These are phyloP conservation scores for Diaporthe sp. DNA, from an alignment of 2,329 filamentous ascomycete genomes.

Conservation along the genomic window DNA sequence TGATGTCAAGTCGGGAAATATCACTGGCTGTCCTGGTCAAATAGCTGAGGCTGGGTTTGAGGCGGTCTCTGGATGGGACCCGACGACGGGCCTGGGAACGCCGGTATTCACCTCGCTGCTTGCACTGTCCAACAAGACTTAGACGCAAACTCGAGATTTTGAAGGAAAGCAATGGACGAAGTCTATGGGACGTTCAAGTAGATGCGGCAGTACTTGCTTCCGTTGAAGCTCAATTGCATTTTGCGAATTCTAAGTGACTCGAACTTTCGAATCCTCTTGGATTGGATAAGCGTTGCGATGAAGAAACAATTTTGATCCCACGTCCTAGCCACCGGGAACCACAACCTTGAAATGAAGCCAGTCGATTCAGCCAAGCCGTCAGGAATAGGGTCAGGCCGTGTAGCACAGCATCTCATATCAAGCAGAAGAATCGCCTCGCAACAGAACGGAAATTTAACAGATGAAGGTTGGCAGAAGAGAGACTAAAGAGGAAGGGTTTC, in stretches of 20 bases:
- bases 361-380: too few relatives aligned
- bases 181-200: neutral
- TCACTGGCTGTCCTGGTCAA: slow-evolving; percentile 12
- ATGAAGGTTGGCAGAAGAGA: too few relatives aligned
- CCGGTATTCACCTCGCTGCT: slow-evolving; percentile 32
- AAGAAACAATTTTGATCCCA: too few relatives aligned
- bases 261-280: too few relatives aligned
- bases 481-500: too few relatives aligned
- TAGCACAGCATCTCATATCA: too few relatives aligned
- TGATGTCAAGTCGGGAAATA: slow-evolving; percentile 36
- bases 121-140: slow-evolving; percentile 26
- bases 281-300: neutral
- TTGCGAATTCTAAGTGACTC: neutral
- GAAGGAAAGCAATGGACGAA: too few relatives aligned
- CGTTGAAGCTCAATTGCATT: neutral
- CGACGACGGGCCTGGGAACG: slow-evolving; percentile 32
- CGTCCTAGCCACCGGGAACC: too few relatives aligned
- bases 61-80: slow-evolving; percentile 34
- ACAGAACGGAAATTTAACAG: too few relatives aligned
- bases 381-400: too few relatives aligned
- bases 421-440: too few relatives aligned
- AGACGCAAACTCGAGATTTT: neutral
- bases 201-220: neutral
- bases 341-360: neutral
- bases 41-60: slow-evolving; percentile 32